Conservation (phyloP, 1,284 basidiomycete genomes). For the Vanrija humicola region DNA sequence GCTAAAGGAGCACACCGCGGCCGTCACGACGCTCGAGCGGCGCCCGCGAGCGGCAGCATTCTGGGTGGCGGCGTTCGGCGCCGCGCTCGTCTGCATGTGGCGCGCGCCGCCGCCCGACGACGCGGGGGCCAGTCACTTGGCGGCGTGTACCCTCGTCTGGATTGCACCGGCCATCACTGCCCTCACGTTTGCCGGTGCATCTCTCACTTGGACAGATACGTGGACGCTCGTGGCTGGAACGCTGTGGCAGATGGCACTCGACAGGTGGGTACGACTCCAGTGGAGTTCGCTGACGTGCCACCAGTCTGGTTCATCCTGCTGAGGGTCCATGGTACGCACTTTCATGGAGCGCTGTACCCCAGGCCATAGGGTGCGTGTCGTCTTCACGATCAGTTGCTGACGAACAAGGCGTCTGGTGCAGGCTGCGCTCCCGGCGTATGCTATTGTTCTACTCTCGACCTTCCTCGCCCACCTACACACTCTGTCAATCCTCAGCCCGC, state of each 20-base stretch:
- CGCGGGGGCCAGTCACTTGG: too few species aligned
- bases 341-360: slow-evolving; percentile 4
- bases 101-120: background rate
- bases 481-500: slow-evolving; percentile 1
- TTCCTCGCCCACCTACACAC: slow-evolving; percentile 17
- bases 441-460: background rate
- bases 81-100: background rate
- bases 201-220: background rate
- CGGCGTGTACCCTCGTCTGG: slow-evolving; percentile 33
- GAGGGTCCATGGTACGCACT: too few species aligned
- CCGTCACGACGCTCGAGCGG: slow-evolving; percentile 27
- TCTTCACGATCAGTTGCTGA: background rate
- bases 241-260: slow-evolving; percentile 29
- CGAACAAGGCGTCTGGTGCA: too few species aligned
- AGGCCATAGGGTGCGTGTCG: slow-evolving; percentile 11
- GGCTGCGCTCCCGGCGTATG: slow-evolving; percentile 4
- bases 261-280: slow-evolving; percentile 30
- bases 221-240: slow-evolving; percentile 16
- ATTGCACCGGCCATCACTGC: slow-evolving; percentile 30
- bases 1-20: background rate
- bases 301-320: background rate
- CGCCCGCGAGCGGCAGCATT: slow-evolving; percentile 18
- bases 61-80: slow-evolving; percentile 16
- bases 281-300: background rate
- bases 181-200: slow-evolving; percentile 32